phyloP scores from a whole-genome alignment of 768 basidiomycete species.

The Hydnomerulius pinastri region DNA sequence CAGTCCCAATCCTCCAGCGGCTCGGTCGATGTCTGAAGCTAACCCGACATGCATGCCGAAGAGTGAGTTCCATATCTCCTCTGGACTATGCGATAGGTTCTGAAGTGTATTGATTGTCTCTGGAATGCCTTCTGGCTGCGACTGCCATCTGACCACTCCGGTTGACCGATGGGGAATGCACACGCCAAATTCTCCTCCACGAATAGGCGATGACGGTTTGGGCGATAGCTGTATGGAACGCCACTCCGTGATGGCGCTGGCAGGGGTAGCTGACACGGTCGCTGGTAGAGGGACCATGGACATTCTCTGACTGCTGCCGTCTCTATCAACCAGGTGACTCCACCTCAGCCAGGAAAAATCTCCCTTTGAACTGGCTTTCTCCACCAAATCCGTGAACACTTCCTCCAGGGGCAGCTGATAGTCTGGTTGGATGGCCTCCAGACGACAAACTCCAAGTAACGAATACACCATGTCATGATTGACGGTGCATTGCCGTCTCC shows the following conservation, averaged over 20 bases:
- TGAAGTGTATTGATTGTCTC: background rate
- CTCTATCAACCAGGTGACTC: constrained; percentile 4
- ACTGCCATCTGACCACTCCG: constrained; percentile 4
- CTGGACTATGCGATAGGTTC: background rate
- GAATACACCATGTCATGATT: constrained; percentile 5
- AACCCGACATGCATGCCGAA: constrained; percentile 4
- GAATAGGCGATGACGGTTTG: background rate
- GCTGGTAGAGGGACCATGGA: constrained; percentile 4
- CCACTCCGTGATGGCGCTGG: constrained; percentile 6
- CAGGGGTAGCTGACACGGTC: constrained; percentile 6
- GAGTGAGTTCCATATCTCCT: constrained; percentile 3
- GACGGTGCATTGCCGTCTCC: constrained; percentile 5
- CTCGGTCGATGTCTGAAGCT: constrained; percentile 1
- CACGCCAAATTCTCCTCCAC: background rate
- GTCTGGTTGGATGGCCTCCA: constrained; percentile 1
- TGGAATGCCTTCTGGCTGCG: constrained; percentile 2
- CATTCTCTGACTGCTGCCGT: background rate
- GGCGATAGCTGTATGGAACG: background rate
- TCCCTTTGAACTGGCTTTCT: constrained; percentile 2
- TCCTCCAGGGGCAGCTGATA: background rate
- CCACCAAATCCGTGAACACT: constrained; percentile 4
- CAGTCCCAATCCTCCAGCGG: background rate
- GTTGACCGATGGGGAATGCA: constrained; percentile 7
- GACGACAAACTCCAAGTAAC: constrained; percentile 5
- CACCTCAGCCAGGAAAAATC: constrained; percentile 7